Evolutionary conservation across 2,329 filamentous ascomycete genomes (phyloP).

Genomic region (Trichoderma guizhouense): DNA sequence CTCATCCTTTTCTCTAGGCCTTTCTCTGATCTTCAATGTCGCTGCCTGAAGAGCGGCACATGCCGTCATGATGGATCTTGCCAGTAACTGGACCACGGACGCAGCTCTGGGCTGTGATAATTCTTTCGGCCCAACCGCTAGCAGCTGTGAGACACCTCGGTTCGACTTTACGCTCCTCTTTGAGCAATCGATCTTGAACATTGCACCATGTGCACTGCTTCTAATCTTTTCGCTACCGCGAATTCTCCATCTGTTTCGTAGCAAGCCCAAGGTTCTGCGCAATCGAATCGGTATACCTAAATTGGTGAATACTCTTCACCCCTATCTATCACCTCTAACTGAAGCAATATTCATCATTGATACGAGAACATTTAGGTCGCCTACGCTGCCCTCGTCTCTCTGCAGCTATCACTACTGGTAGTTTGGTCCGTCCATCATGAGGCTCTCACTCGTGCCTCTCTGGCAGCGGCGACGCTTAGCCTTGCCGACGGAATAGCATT

Average conservation of each 20-base stretch:
- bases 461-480: constrained; percentile 1
- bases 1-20: neutral
- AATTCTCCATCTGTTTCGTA: neutral
- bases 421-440: neutral
- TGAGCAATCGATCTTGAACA: constrained; percentile 21
- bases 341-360: constrained; percentile 25
- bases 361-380: neutral
- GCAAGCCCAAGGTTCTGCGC: constrained; percentile 6
- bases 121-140: constrained; percentile 13
- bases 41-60: neutral
- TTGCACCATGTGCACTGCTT: constrained; percentile 1
- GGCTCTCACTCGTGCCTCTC: constrained; percentile 8
- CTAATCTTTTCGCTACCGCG: neutral
- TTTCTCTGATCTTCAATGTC: neutral
- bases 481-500: neutral
- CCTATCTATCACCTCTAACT: neutral
- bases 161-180: constrained; percentile 25
- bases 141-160: neutral
- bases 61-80: neutral
- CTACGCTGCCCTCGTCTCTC: neutral
- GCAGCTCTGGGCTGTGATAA: constrained; percentile 19
- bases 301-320: neutral
- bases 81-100: neutral
- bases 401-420: constrained; percentile 1
- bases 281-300: constrained; percentile 19